Evolutionary conservation across 495 filamentous ascomycete genomes (phyloP).

Genomic region (Venustampulla echinocandica): DNA sequence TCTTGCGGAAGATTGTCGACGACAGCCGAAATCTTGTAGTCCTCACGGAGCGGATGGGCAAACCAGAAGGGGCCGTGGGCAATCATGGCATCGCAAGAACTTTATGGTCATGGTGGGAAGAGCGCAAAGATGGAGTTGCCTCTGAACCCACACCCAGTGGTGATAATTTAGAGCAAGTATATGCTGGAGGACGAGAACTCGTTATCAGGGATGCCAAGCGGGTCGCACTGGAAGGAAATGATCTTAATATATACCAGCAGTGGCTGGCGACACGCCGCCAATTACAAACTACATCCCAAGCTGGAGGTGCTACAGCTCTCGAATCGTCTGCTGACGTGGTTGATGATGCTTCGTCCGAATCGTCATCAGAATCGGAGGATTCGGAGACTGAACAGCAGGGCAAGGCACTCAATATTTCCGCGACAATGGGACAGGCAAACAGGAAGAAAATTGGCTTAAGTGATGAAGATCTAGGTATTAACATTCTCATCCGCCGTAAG

Average conservation of each 20-base stretch:
- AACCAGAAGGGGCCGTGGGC: constrained; percentile 29
- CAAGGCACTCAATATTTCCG: constrained; percentile 79
- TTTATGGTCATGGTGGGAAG: constrained; percentile 68
- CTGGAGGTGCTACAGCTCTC: constrained; percentile 51
- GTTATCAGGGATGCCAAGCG: constrained; percentile 49
- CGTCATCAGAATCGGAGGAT: constrained; percentile 67
- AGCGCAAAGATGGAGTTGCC: constrained; percentile 53
- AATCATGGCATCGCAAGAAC: constrained; percentile 41
- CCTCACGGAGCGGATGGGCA: constrained; percentile 59
- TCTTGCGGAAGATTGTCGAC: constrained; percentile 61
- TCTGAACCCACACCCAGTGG: constrained; percentile 47
- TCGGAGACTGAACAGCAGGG: constrained; percentile 88
- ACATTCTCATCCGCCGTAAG: constrained; percentile 80
- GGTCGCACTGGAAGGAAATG: constrained; percentile 58
- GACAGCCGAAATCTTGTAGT: constrained; percentile 75
- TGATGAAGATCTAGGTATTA: constrained; percentile 84
- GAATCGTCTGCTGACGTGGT: constrained; percentile 68
- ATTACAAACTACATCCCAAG: constrained; percentile 64
- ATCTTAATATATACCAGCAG: constrained; percentile 76
- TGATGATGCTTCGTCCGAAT: constrained; percentile 73
- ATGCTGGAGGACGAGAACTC: constrained; percentile 54
- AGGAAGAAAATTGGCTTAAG: constrained; percentile 72
- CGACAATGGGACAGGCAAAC: constrained; percentile 68
- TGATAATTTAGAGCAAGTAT: constrained; percentile 54
- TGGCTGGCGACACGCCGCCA: constrained; percentile 78